Base-by-base conservation (phyloP, 1,284 basidiomycete genomes). In the Pseudozyma sp. region DNA sequence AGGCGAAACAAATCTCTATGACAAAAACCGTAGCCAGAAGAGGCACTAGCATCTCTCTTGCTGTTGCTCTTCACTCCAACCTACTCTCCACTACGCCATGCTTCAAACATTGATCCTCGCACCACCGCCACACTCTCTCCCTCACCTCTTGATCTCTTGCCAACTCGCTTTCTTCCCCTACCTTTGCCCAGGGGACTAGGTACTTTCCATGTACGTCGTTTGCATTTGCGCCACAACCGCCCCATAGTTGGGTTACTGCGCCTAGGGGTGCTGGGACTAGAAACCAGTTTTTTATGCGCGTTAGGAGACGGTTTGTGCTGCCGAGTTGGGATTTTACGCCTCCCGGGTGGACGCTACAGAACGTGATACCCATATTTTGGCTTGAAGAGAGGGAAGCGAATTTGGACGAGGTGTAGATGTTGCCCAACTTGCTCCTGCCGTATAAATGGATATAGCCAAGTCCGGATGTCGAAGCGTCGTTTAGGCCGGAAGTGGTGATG, bases 231-330 rank as follows among this genome's bases (percentile, higher is more conserved):
- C 57, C 67, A 0, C 65, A 62, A 1, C 48, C 66, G 0, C 67
- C 78, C 63, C 74, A 80, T 11, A 81, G 59, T 48, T 72, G 76
- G 2, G 80, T 80, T 9, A 78, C 45, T 8, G 76, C 73, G 35
- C 78, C 80, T 1, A 66, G 34, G 6, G 59, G 43, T 1, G 71
- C 53, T 2, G 71, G 55, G 0, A 70, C 58, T 3, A 79, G 18
- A 25, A 80, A 58, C 25, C 47, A 36, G 36, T 75, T 67, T 39
- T 64, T 67, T 13, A 78, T 14, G 3, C 60, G 25, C 5, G 70
- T 64, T 34, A 71, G 43, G 1, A 75, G 3, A 0, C 40, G 16
- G 11, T 53, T 59, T 0, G 44, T 43, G 5, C 54, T 55, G 0
- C 65, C 65, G 1, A 73, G 39, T 4, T 59, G 60, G 9, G 49